Evolutionary conservation across 495 filamentous ascomycete species (phyloP).

Genomic region (Podospora sp.): DNA sequence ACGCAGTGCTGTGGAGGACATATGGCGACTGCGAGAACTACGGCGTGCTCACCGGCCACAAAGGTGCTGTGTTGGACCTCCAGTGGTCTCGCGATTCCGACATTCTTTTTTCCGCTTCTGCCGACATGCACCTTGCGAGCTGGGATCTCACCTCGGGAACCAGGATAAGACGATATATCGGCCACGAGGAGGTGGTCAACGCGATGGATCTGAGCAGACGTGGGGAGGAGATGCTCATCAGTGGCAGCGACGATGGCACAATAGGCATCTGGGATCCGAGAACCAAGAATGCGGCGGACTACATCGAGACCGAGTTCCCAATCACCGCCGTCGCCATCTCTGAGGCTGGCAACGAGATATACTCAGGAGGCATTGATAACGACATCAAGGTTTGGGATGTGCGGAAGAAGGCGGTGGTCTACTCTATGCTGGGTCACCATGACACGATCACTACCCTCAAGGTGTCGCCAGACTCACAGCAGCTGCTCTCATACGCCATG

Average conservation of each 20-base stretch:
- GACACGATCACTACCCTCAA: conserved; percentile 90
- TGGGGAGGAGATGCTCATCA: conserved; percentile 86
- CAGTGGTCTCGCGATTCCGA: conserved; percentile 95
- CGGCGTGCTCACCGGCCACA: conserved; percentile 81
- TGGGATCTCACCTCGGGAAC: conserved; percentile 90
- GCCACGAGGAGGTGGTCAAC: conserved; percentile 94
- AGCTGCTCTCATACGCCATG: conserved; percentile 87
- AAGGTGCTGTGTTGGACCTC: conserved; percentile 85
- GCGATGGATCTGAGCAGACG: conserved; percentile 81
- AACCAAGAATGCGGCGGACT: conserved; percentile 84
- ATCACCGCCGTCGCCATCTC: conserved; percentile 88
- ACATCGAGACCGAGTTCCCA: conserved; percentile 88
- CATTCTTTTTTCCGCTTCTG: conserved; percentile 89
- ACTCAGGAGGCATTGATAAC: conserved; percentile 93
- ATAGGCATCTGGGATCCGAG: conserved; percentile 97
- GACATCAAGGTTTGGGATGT: conserved; percentile 98
- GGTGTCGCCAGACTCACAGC: conserved; percentile 89
- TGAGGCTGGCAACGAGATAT: conserved; percentile 94
- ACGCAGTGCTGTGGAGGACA: conserved; percentile 85
- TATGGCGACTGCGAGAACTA: conserved; percentile 94
- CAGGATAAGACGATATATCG: conserved; percentile 86
- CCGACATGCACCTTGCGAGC: conserved; percentile 87
- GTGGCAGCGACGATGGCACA: conserved; percentile 88
- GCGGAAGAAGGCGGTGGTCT: conserved; percentile 83
- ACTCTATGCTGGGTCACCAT: conserved; percentile 84